A percentile compares a stretch with the other conserved stretches of the same genome.
Conservation (phyloP, 495 filamentous ascomycete species). For the Penicillium steckii region DNA sequence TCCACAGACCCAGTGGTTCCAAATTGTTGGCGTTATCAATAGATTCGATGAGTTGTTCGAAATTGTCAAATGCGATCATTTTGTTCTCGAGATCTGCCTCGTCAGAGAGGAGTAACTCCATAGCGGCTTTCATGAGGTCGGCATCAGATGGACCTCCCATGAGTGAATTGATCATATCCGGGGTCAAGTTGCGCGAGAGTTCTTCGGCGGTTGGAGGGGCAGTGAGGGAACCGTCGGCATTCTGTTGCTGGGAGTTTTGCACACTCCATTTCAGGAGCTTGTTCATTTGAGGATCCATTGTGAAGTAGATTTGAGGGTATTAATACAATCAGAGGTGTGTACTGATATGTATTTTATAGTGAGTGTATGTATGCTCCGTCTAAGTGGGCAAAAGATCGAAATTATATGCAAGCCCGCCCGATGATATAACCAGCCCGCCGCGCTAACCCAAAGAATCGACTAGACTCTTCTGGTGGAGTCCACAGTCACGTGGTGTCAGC, state of each 20-base stretch:
- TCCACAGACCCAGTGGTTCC: slow-evolving; percentile 74
- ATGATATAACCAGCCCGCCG: slow-evolving; percentile 4
- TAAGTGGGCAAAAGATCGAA: background rate
- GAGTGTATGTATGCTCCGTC: background rate
- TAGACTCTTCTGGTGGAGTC: slow-evolving; percentile 21
- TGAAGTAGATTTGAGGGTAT: slow-evolving; percentile 16
- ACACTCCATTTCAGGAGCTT: slow-evolving; percentile 93
- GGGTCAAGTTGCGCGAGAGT: slow-evolving; percentile 50
- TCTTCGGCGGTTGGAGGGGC: slow-evolving; percentile 39
- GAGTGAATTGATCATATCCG: slow-evolving; percentile 66
- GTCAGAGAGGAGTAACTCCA: slow-evolving; percentile 65
- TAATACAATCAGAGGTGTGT: background rate
- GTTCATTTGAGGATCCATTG: slow-evolving; percentile 61
- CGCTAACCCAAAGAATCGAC: slow-evolving; percentile 3
- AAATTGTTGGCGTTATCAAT: slow-evolving; percentile 97
- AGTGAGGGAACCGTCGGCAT: slow-evolving; percentile 31
- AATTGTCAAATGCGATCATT: slow-evolving; percentile 90
- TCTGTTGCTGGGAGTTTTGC: slow-evolving; percentile 62
- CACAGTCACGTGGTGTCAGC: slow-evolving; percentile 20
- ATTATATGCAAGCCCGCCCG: background rate
- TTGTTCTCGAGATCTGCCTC: slow-evolving; percentile 72
- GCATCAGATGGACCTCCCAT: slow-evolving; percentile 83
- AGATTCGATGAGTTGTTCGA: slow-evolving; percentile 86
- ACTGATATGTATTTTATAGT: slow-evolving; percentile 8
- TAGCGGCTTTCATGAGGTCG: slow-evolving; percentile 81